Conservation (phyloP, 129 eudicot genomes). For the Daucus carota region DH1_v3.0 NC_030385.2:41800501-41801000, state of each 20-base stretch:
- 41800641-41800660: constrained; percentile 6
- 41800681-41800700: neutral
- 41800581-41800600: constrained; percentile 37
- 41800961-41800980: neutral
- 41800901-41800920: neutral
- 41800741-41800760: neutral
- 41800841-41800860: neutral
- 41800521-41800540: constrained; percentile 65
- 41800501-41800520: neutral
- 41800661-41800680: neutral
- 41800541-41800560: constrained; percentile 38
- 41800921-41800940: neutral
- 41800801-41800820: neutral
- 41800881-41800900: neutral
- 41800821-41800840: neutral
- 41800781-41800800: neutral
- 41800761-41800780: constrained; percentile 3
- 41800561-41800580: constrained; percentile 37
- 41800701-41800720: neutral
- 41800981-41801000: no score
- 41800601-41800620: constrained; percentile 20
- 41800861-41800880: neutral
- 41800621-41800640: constrained; percentile 11
- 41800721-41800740: neutral
- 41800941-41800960: neutral